These are phyloP conservation scores for Amauroascus verrucosus DNA, from an alignment of 2,329 filamentous ascomycete species.

Conservation along the genomic window DNA sequence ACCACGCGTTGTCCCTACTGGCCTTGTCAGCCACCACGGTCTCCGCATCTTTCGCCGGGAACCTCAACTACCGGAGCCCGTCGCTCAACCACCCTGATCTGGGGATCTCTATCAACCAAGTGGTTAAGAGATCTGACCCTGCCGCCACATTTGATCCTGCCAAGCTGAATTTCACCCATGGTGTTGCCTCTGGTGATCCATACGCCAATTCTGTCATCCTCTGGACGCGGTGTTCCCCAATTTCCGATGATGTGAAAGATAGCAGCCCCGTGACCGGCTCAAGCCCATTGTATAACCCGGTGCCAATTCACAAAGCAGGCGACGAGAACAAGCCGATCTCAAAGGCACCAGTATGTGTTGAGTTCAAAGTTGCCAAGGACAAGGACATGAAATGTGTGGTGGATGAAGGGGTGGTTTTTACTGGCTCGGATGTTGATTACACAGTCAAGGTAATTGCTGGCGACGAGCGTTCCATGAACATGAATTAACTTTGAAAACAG, in stretches of 20 bases:
- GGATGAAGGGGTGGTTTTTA: conserved; percentile 52
- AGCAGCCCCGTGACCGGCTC: conserved; percentile 49
- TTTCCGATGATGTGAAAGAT: conserved; percentile 38
- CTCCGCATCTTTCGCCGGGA: conserved; percentile 12
- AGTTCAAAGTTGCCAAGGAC: conserved; percentile 51
- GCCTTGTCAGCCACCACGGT: conserved; percentile 10
- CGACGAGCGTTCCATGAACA: conserved; percentile 32
- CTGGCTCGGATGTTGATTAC: conserved; percentile 63
- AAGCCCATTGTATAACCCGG: conserved; percentile 42
- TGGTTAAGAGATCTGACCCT: conserved; percentile 47
- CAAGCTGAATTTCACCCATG: conserved; percentile 54
- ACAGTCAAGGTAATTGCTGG: conserved; percentile 54
- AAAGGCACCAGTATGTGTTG: conserved; percentile 52
- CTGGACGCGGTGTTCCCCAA: conserved; percentile 36
- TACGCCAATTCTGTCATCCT: conserved; percentile 37
- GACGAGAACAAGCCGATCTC: conserved; percentile 41
- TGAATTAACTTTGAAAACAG: conserved; percentile 42
- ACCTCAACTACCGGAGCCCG: conserved; percentile 50
- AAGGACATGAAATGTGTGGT: conserved; percentile 41
- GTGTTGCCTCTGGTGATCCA: conserved; percentile 43
- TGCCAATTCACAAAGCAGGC: conserved; percentile 50
- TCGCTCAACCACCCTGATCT: conserved; percentile 54
- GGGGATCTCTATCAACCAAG: conserved; percentile 54
- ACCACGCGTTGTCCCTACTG: conserved; percentile 5
- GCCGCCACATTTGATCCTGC: conserved; percentile 36